Evolutionary conservation across 352 stramenopile genomes (phyloP).

Genomic region (Achlya hypogyna): DNA sequence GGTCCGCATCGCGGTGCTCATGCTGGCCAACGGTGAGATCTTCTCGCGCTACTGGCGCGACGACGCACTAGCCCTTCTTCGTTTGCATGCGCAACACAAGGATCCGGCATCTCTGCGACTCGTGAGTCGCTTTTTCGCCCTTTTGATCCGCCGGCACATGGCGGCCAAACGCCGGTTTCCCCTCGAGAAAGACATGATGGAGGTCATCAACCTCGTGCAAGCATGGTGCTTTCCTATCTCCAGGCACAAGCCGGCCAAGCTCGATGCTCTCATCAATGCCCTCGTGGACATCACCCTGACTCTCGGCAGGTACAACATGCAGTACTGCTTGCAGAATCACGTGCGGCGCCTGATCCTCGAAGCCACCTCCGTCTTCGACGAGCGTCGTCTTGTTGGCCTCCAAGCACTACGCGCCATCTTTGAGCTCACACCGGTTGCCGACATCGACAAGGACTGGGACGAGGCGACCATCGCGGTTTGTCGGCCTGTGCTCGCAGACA

Average conservation of each 20-base stretch:
- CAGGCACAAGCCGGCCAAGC: constrained; percentile 31
- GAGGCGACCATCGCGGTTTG: constrained; percentile 28
- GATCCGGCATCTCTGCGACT: constrained; percentile 21
- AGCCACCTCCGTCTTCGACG: constrained; percentile 50
- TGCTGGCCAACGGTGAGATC: constrained; percentile 44
- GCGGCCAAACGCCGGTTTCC: constrained; percentile 23
- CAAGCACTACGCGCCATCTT: constrained; percentile 31
- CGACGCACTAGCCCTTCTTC: constrained; percentile 41
- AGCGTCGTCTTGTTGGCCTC: constrained; percentile 62
- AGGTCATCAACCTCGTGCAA: constrained; percentile 74
- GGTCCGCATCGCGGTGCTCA: constrained; percentile 39
- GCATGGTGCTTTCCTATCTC: constrained; percentile 59
- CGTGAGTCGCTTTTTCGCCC: neutral
- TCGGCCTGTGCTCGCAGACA: constrained; percentile 34
- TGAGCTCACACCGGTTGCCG: neutral
- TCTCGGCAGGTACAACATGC: constrained; percentile 64
- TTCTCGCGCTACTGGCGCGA: constrained; percentile 68
- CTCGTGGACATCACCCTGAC: constrained; percentile 42
- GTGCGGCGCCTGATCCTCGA: constrained; percentile 47
- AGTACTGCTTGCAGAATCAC: constrained; percentile 57
- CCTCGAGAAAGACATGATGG: constrained; percentile 54
- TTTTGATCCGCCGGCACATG: constrained; percentile 22
- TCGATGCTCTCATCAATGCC: constrained; percentile 33
- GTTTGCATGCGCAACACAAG: constrained; percentile 60
- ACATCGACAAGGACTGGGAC: constrained; percentile 24